Base-by-base conservation (phyloP, 805 yeast genomes). In the Saccharomycopsis selenospora region DNA sequence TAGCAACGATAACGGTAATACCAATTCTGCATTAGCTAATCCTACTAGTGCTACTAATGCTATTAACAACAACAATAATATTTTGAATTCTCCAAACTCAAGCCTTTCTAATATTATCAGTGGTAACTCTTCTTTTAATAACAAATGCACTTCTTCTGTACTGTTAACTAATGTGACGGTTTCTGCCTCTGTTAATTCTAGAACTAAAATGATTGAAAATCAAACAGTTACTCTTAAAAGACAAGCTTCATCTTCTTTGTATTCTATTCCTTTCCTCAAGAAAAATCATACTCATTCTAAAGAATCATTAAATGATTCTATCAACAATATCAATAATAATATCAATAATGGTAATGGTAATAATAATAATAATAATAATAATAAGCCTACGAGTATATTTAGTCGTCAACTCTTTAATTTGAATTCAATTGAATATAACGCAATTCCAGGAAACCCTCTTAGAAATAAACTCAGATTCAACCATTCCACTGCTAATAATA, bases 181-280 rank as follows among this genome's bases (percentile, higher is more conserved):
- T 18, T 49, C 56, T 4, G 43, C 54, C 8, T 47, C 54, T 2
- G 36, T 53, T 20, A 53, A 53, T 38, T 40, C 49, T 18, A 50
- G 50, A 30, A 53, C 56, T 27, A 53, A 53, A 20, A 36, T 50
- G 4, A 53, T 53, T 24, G 56, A 53, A 40, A 53, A 53, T 23
- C 56, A 53, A 45, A 50, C 52, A 10, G 48, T 53, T 13, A 50
- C 54, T 8, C 40, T 53, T 20, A 53, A 50, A 30, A 45, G 51
- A 43, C 49, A 50, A 11, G 50, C 53, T 10, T 46, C 50, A n/a
- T 38, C 24, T 22, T 45, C 48, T 3, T 45, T 48, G 8, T 28
- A 13, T 17, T 36, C 41, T 14, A 18, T 18, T 23, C 45, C 45
- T n/a, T 46, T 46, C 24, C 26, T 26, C 27, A 46, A 46, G 30